Percentiles rank a stretch among this genome's conserved stretches.
These are phyloP conservation scores for Piloderma croceum DNA, from an alignment of 768 basidiomycete genomes.

Conservation along the genomic window DNA sequence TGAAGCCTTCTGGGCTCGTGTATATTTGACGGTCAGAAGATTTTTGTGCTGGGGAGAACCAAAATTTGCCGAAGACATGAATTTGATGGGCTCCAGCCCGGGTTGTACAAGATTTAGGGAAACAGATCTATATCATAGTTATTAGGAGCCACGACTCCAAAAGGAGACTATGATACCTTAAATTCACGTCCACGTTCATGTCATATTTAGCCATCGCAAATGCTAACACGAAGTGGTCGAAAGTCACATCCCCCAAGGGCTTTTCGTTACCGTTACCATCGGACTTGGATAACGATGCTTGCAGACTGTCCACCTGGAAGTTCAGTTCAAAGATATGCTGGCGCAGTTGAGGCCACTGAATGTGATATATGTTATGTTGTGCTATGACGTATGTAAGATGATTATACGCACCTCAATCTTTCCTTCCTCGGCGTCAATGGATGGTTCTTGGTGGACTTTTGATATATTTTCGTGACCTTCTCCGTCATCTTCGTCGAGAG, in stretches of 20 bases:
- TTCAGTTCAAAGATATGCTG: constrained; percentile 75
- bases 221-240: constrained; percentile 71
- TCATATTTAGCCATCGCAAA: constrained; percentile 78
- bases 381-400: constrained; percentile 1
- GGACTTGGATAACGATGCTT: constrained; percentile 74
- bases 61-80: constrained; percentile 56
- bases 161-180: constrained; percentile 44
- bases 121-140: constrained; percentile 48
- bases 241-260: constrained; percentile 68
- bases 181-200: constrained; percentile 78
- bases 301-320: constrained; percentile 81
- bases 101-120: constrained; percentile 68
- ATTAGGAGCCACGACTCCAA: constrained; percentile 1
- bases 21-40: constrained; percentile 74
- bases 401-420: constrained; percentile 42
- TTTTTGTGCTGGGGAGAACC: constrained; percentile 45
- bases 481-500: constrained; percentile 47
- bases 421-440: constrained; percentile 70
- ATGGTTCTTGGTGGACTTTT: constrained; percentile 48
- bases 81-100: constrained; percentile 45
- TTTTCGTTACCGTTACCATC: constrained; percentile 57
- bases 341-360: constrained; percentile 36
- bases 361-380: not conserved
- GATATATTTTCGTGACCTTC: constrained; percentile 28
- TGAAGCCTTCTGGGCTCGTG: constrained; percentile 73